Conservation (phyloP, 2,329 filamentous ascomycete species). For the Cercospora sojina region DNA sequence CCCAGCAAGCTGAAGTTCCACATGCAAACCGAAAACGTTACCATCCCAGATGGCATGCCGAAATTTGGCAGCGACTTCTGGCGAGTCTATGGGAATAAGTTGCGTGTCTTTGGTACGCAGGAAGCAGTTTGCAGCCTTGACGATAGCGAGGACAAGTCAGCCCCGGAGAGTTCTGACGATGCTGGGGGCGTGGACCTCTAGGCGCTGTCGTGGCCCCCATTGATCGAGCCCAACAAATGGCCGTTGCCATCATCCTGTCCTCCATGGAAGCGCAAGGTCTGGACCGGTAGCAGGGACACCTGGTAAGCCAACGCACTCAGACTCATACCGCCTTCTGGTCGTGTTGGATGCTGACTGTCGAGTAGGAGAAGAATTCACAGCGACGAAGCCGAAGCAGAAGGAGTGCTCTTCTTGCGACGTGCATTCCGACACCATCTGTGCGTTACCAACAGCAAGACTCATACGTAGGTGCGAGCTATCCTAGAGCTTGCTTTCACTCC, state of each 20-base stretch:
- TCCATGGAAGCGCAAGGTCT: constrained; percentile 5
- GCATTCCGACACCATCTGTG: constrained; percentile 13
- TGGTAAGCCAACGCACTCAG: not conserved
- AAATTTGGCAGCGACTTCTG: constrained; percentile 55
- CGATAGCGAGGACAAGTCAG: not conserved
- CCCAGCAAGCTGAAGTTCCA: constrained; percentile 28
- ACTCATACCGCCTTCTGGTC: not conserved
- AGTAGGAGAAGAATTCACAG: constrained; percentile 9
- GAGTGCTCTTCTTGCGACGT: constrained; percentile 11
- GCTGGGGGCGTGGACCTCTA: constrained; percentile 16
- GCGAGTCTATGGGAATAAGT: constrained; percentile 58
- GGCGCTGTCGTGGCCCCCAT: constrained; percentile 4
- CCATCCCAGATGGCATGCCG: constrained; percentile 49
- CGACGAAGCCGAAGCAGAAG: constrained; percentile 13
- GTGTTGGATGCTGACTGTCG: not conserved
- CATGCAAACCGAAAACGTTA: constrained; percentile 27
- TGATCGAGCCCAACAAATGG: not conserved
- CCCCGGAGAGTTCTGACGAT: constrained; percentile 11
- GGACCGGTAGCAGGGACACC: constrained; percentile 10
- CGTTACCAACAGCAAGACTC: constrained; percentile 4
- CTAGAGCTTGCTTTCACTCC: constrained; percentile 7
- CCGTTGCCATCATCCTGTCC: not conserved
- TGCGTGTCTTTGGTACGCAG: constrained; percentile 60
- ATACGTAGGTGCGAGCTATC: constrained; percentile 16
- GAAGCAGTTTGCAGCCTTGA: constrained; percentile 49